A percentile compares a stretch with the other conserved stretches of the same genome.
phyloP scores from a whole-genome alignment of 75 land plant genomes.

The Cunninghamia lanceolata region DNA sequence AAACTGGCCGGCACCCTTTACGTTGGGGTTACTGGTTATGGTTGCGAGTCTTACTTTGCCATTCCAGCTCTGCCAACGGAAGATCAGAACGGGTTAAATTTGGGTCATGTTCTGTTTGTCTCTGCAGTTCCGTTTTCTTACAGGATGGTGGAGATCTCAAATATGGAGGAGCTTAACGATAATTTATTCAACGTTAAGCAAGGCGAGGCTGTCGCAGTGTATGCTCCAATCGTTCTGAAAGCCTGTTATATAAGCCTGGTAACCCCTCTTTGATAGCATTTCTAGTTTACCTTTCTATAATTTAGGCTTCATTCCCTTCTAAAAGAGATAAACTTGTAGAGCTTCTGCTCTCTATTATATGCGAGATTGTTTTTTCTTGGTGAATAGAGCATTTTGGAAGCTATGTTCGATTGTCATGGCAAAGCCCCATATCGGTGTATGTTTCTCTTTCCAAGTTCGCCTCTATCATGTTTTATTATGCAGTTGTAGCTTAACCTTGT shows the following conservation, averaged over 20 bases:
- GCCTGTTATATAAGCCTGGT: not conserved
- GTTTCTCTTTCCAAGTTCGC: too few species aligned
- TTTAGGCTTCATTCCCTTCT: too few species aligned
- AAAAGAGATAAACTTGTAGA: too few species aligned
- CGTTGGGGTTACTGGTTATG: not conserved
- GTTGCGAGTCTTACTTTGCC: slow-evolving; percentile 3
- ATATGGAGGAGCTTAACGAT: not conserved
- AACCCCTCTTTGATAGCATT: too few species aligned
- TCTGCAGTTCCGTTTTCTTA: slow-evolving; percentile 8
- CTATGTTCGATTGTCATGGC: too few species aligned
- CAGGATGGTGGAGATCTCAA: not conserved
- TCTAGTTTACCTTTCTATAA: too few species aligned
- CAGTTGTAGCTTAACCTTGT: too few species aligned
- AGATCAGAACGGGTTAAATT: slow-evolving; percentile 23
- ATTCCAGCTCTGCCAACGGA: slow-evolving; percentile 14
- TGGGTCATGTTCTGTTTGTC: slow-evolving; percentile 18
- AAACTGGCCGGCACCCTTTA: slow-evolving; percentile 21
- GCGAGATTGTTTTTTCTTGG: too few species aligned
- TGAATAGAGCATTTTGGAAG: too few species aligned
- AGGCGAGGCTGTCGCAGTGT: not conserved
- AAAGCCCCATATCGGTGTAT: too few species aligned
- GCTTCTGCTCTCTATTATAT: too few species aligned
- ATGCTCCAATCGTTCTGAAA: not conserved
- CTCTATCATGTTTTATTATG: too few species aligned
- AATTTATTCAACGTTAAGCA: not conserved